Conservation (phyloP, 2,329 filamentous ascomycete genomes). For the Fusarium graminum region DNA sequence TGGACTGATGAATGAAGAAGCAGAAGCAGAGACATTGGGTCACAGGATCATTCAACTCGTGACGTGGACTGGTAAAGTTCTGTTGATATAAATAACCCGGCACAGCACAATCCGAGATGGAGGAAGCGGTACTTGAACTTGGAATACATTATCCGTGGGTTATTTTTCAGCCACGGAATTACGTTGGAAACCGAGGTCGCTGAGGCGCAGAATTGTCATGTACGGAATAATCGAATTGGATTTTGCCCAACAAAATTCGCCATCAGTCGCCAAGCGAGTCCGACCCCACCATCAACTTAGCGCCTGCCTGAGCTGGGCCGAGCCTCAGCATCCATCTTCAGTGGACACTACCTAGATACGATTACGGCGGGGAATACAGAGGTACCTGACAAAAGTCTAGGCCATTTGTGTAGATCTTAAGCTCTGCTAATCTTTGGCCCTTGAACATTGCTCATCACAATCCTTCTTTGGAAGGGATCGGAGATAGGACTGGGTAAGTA, state of each 20-base stretch:
- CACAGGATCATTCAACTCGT: slow-evolving; percentile 22
- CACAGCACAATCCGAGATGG: slow-evolving; percentile 9
- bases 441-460: slow-evolving; percentile 5
- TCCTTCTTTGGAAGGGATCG: slow-evolving; percentile 23
- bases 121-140: slow-evolving; percentile 13
- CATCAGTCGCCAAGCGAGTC: slow-evolving; percentile 6
- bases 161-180: slow-evolving; percentile 29
- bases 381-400: slow-evolving; percentile 23
- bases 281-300: slow-evolving; percentile 4
- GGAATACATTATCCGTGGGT: neutral
- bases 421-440: slow-evolving; percentile 7
- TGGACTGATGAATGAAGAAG: slow-evolving; percentile 28
- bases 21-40: slow-evolving; percentile 32
- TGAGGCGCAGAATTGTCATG: neutral
- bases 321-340: slow-evolving; percentile 6
- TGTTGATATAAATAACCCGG: slow-evolving; percentile 35
- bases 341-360: no score
- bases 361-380: no score
- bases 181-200: slow-evolving; percentile 24
- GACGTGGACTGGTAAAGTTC: slow-evolving; percentile 26
- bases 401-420: slow-evolving; percentile 21
- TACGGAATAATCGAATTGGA: neutral
- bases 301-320: slow-evolving; percentile 8
- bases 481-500: neutral
- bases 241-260: slow-evolving; percentile 3